Evolutionary conservation across 1,139 yeast species (phyloP), one percentile per base, ranked within the genome.

Genomic region (Suhomyces kunorum): DNA sequence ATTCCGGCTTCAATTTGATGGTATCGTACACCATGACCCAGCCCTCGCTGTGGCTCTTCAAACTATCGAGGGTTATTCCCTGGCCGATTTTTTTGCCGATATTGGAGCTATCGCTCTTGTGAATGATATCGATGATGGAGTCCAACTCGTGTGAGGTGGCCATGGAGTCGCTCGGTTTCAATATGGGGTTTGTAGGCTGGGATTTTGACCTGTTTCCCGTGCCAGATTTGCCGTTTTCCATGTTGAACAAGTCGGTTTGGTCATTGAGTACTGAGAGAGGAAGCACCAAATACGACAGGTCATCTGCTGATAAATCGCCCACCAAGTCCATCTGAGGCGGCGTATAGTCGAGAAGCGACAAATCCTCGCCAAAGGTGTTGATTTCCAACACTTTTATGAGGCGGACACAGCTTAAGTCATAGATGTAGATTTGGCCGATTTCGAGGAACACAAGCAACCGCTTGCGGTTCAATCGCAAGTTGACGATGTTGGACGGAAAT

Each of bases 401-500:
- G 48, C 83, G 73, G 68, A 85, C 83, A 52, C 86, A 83, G 47
- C 85, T 80, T 47, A 85, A 76, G 56, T 85, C 92, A 56, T 85
- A 85, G 18, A 84, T 71, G 53, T 79, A 82, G 8, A 85, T 76
- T 47, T 83, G 85, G 36, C 83, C 87, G 27, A 61, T 52, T 45
- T 79, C 76, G 36, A 84, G 59, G 11, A 81, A 66, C 15, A 83
- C 86, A 34, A 83, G 70, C 46, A 85, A 61, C 36, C 90, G 59
- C 50, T 81, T 81, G 32, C 89, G 65, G 58, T 84, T 85, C 66
- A 85, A 71, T 46, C 78, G 76, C 14, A 84, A 76, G 33, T 81
- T 78, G 25, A 81, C 59, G 6, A 85, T 78, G 12, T 74, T 68
- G 8, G 80, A 74, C 1, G 87, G 84, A 53, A 85, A 85, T 1